These are phyloP conservation scores for Cercospora nicotianae DNA, from an alignment of 2,329 filamentous ascomycete species.

Conservation along the genomic window DNA sequence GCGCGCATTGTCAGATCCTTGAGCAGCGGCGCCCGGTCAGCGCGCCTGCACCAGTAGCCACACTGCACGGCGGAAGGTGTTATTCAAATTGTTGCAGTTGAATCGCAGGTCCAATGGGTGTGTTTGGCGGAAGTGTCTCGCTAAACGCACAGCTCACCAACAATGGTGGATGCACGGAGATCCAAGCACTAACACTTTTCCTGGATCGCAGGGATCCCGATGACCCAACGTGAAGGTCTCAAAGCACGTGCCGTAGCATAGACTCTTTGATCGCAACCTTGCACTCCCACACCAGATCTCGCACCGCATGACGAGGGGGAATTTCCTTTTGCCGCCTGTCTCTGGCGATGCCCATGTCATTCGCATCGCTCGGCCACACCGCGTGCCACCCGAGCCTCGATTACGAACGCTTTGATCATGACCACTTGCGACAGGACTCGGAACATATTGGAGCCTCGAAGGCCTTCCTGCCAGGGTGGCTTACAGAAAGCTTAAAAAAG, in stretches of 20 bases:
- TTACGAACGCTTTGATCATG: not conserved
- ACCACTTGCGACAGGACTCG: not conserved
- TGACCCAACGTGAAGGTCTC: conserved; percentile 22
- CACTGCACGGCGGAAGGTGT: not conserved
- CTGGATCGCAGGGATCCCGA: conserved; percentile 19
- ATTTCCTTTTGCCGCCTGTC: not conserved
- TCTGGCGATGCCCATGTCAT: not conserved
- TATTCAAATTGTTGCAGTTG: not conserved
- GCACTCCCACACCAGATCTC: conserved; percentile 18
- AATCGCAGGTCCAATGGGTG: conserved; percentile 16
- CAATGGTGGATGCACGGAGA: conserved; percentile 19
- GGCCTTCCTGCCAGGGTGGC: conserved; percentile 21
- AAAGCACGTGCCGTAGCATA: conserved; percentile 23
- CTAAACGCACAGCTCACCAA: conserved; percentile 23
- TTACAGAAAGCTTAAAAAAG: conserved; percentile 24
- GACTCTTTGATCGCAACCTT: conserved; percentile 24
- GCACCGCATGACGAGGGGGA: not conserved
- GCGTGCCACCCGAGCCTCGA: not conserved
- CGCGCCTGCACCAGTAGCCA: not conserved
- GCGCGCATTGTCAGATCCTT: not conserved
- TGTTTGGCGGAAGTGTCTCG: conserved; percentile 25
- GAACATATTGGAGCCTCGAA: conserved; percentile 7
- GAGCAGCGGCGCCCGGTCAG: not conserved
- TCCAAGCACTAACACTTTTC: conserved; percentile 18
- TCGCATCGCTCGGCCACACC: not conserved